Percentiles rank a stretch among this genome's conserved stretches.
phyloP scores from a whole-genome alignment of 768 basidiomycete species.

The Suillus tomentosus region DNA sequence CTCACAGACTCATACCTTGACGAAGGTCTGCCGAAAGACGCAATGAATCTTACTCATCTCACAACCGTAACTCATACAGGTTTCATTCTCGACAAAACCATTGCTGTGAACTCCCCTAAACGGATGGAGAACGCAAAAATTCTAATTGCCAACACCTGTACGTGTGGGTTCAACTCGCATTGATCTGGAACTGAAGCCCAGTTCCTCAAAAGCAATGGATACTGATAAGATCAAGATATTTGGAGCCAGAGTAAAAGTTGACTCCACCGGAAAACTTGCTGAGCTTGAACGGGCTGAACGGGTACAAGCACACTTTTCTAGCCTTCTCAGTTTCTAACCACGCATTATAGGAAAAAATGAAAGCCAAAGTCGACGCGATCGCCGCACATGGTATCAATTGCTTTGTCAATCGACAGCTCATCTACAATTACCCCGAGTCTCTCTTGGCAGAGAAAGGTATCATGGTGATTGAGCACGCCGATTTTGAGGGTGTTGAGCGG shows the following conservation, averaged over 20 bases:
- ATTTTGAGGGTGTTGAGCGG: slow-evolving; percentile 98
- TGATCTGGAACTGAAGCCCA: background rate
- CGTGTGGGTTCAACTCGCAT: slow-evolving; percentile 29
- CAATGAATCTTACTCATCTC: background rate
- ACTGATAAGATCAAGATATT: slow-evolving; percentile 99
- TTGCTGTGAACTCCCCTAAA: slow-evolving; percentile 93
- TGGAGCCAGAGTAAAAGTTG: slow-evolving; percentile 94
- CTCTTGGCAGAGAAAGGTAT: slow-evolving; percentile 94
- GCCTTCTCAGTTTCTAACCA: slow-evolving; percentile 1
- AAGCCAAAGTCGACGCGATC: slow-evolving; percentile 93
- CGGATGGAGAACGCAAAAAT: slow-evolving; percentile 94
- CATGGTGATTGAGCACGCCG: slow-evolving; percentile 96
- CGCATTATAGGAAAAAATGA: slow-evolving; percentile 90
- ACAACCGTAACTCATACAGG: slow-evolving; percentile 44
- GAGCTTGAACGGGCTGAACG: slow-evolving; percentile 98
- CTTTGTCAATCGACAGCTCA: slow-evolving; percentile 97
- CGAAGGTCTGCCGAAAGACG: slow-evolving; percentile 59
- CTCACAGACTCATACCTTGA: slow-evolving; percentile 97
- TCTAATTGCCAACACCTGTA: slow-evolving; percentile 95
- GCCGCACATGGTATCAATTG: slow-evolving; percentile 93
- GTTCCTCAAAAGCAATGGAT: slow-evolving; percentile 79
- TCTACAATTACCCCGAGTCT: slow-evolving; percentile 99
- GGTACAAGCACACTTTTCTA: slow-evolving; percentile 40
- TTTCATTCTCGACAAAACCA: slow-evolving; percentile 96
- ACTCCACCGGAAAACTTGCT: slow-evolving; percentile 93